Conservation (phyloP, 306 rosid genomes). For the Cucurbita maxima region DNA sequence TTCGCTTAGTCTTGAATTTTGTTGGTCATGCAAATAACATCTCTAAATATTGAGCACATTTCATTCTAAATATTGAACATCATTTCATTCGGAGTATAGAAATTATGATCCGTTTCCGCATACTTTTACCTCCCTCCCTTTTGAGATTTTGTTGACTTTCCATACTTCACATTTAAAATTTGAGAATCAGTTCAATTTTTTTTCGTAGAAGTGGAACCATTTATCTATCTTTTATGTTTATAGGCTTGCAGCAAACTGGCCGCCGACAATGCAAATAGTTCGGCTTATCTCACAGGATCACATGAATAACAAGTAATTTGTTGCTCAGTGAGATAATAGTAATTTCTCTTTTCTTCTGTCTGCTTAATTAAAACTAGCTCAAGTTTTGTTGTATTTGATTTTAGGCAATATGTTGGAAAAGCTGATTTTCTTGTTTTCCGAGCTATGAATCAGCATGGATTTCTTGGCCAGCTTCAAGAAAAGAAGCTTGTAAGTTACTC, state of each 20-base stretch:
- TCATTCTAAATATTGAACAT: too few relatives aligned
- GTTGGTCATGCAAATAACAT: too few relatives aligned
- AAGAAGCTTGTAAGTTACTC: constrained; percentile 67
- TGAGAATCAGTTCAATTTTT: background rate
- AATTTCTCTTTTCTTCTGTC: background rate
- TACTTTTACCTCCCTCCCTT: background rate
- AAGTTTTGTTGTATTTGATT: constrained; percentile 8
- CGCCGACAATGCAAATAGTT: constrained; percentile 72
- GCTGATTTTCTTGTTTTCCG: constrained; percentile 95
- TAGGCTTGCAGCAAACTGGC: constrained; percentile 99
- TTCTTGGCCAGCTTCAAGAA: constrained; percentile 90
- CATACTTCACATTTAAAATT: background rate
- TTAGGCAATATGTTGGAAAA: constrained; percentile 89
- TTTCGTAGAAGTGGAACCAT: background rate
- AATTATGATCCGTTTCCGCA: background rate
- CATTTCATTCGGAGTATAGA: background rate
- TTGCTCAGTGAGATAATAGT: background rate
- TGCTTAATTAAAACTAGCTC: background rate
- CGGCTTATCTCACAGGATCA: constrained; percentile 94
- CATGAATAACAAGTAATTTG: constrained; percentile 79
- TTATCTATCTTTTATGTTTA: constrained; percentile 13
- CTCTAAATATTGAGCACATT: too few relatives aligned
- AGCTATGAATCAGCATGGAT: constrained; percentile 87
- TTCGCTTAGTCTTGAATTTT: too few relatives aligned
- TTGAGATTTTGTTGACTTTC: background rate